Base-by-base conservation (phyloP, 192 early-diverging fungal genomes). In the Podochytrium sp. region DNA sequence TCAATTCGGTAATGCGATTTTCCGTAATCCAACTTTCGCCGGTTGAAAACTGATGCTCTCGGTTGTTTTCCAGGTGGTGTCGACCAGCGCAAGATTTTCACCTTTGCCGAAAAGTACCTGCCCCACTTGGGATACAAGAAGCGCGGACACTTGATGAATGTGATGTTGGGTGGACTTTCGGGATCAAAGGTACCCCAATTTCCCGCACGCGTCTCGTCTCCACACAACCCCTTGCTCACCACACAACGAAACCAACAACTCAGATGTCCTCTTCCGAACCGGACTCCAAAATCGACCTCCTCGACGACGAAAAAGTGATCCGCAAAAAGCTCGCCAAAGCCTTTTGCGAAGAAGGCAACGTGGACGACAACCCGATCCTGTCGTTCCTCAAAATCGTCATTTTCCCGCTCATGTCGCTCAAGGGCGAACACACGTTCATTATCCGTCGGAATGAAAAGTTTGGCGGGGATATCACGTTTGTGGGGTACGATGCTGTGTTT, bases 1-100 rank as follows among this genome's bases (percentile, higher is more conserved):
- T 49, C 97, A 99, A 82, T 86, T 86, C 74, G 71, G 71, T 66
- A 34, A 18, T 16, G 29, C 29, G 55, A 57, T n/a, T n/a, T n/a
- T n/a, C n/a, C n/a, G n/a, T n/a, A 27, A 63, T 16, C 14, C 10
- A 39, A 39, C 33, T 32, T 14, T 39, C 43, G 12, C 50, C 30
- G 23, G 55, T 10, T 7, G 7, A 20, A 20, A 12, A 47, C 20
- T 47, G 43, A 18, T 51, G 27, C 29, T 42, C 1, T 50, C 34
- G 10, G 14, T n/a, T 2, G 1, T 29, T 96, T 93, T 79, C 10
- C n/a, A 66, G 97, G 97, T 35, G 97, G 97, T 49, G 92, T 97
- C 7, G 97, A 99, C 82, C 97, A 99, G 84, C 93, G 97, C 81
- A 99, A 99, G 90, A 99, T 99, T 79, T 99, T 99, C 80, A 91